Evolutionary conservation across 1,284 basidiomycete genomes (phyloP).

Genomic region (Agaricales sp.): DNA sequence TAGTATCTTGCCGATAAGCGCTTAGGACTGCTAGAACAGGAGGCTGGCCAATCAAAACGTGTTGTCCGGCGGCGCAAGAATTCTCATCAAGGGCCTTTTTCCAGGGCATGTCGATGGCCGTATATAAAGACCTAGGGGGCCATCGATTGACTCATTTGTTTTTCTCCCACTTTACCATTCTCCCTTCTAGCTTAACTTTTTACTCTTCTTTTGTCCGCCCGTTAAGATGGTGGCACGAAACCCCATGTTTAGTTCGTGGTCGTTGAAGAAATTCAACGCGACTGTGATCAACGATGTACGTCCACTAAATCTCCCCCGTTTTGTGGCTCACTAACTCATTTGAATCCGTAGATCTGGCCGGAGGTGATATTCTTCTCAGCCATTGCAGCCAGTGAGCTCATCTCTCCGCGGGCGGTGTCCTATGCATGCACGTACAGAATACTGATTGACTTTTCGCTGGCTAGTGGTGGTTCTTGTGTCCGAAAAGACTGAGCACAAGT

Average conservation of each 20-base stretch:
- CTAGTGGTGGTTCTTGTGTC: constrained; percentile 47
- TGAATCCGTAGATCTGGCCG: constrained; percentile 36
- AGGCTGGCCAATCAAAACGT: too few species aligned
- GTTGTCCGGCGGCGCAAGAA: too few species aligned
- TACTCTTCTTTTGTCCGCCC: background rate
- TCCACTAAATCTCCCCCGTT: background rate
- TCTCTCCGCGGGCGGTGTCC: too few species aligned
- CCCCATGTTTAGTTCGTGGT: constrained; percentile 36
- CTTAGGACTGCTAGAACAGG: too few species aligned
- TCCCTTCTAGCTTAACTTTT: background rate
- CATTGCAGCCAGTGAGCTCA: constrained; percentile 39
- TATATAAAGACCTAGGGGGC: too few species aligned
- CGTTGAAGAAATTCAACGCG: constrained; percentile 43
- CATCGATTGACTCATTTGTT: too few species aligned
- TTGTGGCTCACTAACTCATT: background rate
- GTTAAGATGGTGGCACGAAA: constrained; percentile 31
- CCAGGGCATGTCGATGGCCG: too few species aligned
- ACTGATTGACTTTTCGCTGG: background rate
- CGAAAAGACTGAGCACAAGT: constrained; percentile 22
- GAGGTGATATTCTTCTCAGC: constrained; percentile 45
- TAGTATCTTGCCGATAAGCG: too few species aligned
- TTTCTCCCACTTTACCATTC: background rate
- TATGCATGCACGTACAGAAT: too few species aligned
- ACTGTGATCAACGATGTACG: constrained; percentile 44
- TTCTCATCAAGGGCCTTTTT: too few species aligned